A percentile compares a stretch with the other conserved stretches of the same genome.
Conservation (phyloP, 495 filamentous ascomycete species). For the Acidiella bohemica region DNA sequence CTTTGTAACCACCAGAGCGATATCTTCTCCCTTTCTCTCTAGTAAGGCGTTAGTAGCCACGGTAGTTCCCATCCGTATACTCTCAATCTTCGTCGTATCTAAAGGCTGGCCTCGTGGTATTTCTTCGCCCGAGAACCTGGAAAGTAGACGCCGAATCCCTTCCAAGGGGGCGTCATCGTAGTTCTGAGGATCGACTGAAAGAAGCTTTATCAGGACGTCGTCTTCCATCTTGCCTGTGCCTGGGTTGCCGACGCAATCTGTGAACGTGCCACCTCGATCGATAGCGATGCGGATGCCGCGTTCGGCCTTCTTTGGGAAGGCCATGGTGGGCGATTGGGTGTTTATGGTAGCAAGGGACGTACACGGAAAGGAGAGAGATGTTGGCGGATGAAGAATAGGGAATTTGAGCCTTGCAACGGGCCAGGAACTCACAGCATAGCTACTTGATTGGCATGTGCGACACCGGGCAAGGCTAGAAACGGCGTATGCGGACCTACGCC, state of each 20-base stretch:
- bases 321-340: slow-evolving; percentile 20
- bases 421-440: no score
- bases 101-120: slow-evolving; percentile 70
- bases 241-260: slow-evolving; percentile 42
- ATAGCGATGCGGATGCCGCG: slow-evolving; percentile 32
- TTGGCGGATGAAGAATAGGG: no score
- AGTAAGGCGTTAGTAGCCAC: slow-evolving; percentile 48
- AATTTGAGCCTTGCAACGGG: no score
- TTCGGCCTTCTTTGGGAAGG: slow-evolving; percentile 6
- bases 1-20: slow-evolving; percentile 80
- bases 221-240: slow-evolving; percentile 38
- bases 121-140: slow-evolving; percentile 59
- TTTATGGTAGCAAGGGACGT: background rate
- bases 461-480: no score
- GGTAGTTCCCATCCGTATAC: slow-evolving; percentile 37
- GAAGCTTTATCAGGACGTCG: slow-evolving; percentile 38
- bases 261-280: slow-evolving; percentile 51
- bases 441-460: no score
- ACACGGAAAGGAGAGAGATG: no score
- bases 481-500: no score
- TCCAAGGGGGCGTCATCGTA: slow-evolving; percentile 41
- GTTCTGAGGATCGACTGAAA: slow-evolving; percentile 37
- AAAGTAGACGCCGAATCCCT: slow-evolving; percentile 81
- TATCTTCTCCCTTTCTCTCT: slow-evolving; percentile 86
- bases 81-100: slow-evolving; percentile 67